phyloP scores from a whole-genome alignment of 192 early-diverging fungal genomes.

The Cetraspora pellucida region DNA sequence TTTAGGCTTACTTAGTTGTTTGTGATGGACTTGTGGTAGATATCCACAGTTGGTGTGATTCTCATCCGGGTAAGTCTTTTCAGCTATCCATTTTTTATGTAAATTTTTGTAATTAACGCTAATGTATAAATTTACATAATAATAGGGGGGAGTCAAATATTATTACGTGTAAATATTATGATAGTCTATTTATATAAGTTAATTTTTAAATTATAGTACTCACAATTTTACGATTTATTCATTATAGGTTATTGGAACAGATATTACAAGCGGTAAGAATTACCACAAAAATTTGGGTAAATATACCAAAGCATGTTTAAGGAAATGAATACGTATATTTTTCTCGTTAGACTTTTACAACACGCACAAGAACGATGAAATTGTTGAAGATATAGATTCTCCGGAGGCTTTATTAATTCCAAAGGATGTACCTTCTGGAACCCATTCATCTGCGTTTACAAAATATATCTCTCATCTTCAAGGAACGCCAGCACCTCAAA shows the following conservation, averaged over 20 bases:
- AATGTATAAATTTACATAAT: too few species aligned
- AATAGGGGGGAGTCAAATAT: too few species aligned
- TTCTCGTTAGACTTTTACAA: conserved; percentile 12
- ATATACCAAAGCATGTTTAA: neutral
- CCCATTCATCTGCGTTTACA: neutral
- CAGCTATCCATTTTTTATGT: too few species aligned
- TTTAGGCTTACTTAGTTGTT: conserved; percentile 29
- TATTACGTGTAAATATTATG: too few species aligned
- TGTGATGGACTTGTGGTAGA: conserved; percentile 27
- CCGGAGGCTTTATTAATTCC: neutral
- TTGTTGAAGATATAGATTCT: conserved; percentile 3
- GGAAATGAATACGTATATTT: neutral
- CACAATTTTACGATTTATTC: too few species aligned
- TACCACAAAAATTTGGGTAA: neutral
- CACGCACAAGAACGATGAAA: neutral
- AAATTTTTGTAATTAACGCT: too few species aligned
- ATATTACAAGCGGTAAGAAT: conserved; percentile 15
- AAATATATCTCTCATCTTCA: too few species aligned
- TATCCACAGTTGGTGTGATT: conserved; percentile 11
- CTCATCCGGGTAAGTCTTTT: conserved; percentile 2
- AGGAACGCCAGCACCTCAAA: too few species aligned
- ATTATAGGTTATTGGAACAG: conserved; percentile 22
- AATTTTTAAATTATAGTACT: too few species aligned
- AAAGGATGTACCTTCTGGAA: neutral
- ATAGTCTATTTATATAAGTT: too few species aligned